These are phyloP conservation scores for Cercospora sp. DNA, from an alignment of 2,329 filamentous ascomycete species.

Conservation along the genomic window DNA sequence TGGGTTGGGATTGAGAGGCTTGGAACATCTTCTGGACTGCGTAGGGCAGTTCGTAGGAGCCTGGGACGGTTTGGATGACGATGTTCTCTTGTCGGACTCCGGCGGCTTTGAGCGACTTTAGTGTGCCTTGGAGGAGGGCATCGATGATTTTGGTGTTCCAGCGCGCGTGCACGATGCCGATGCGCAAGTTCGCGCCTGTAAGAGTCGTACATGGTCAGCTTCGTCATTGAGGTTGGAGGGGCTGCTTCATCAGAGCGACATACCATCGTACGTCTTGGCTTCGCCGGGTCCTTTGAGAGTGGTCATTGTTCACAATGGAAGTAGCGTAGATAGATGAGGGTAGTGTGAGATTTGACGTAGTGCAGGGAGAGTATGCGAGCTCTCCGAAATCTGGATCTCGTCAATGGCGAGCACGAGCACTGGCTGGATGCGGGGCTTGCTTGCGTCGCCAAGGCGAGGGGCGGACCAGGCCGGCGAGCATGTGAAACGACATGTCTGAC, in stretches of 20 bases:
- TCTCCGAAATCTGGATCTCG: neutral
- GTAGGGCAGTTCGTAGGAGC: conserved; percentile 91
- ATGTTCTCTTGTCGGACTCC: conserved; percentile 90
- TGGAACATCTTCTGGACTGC: conserved; percentile 74
- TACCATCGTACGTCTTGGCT: conserved; percentile 59
- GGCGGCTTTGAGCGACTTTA: conserved; percentile 71
- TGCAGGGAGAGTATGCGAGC: neutral
- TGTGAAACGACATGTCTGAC: neutral
- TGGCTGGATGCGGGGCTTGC: neutral
- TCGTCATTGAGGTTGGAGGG: conserved; percentile 1
- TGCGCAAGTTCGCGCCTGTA: conserved; percentile 64
- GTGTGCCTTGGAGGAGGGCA: conserved; percentile 76
- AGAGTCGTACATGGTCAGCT: neutral
- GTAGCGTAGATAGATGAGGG: neutral
- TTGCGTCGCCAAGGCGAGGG: neutral
- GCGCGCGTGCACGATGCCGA: conserved; percentile 92
- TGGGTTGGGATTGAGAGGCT: conserved; percentile 62
- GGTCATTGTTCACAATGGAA: conserved; percentile 43
- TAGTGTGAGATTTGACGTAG: neutral
- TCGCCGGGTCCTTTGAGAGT: conserved; percentile 64
- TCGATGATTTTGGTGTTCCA: conserved; percentile 92
- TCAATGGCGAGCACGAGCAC: neutral
- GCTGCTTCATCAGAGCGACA: conserved; percentile 23
- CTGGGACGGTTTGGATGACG: conserved; percentile 83
- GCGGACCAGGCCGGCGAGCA: neutral